Conservation (phyloP, 768 basidiomycete species). For the Pleurotus tuber-regium region DNA sequence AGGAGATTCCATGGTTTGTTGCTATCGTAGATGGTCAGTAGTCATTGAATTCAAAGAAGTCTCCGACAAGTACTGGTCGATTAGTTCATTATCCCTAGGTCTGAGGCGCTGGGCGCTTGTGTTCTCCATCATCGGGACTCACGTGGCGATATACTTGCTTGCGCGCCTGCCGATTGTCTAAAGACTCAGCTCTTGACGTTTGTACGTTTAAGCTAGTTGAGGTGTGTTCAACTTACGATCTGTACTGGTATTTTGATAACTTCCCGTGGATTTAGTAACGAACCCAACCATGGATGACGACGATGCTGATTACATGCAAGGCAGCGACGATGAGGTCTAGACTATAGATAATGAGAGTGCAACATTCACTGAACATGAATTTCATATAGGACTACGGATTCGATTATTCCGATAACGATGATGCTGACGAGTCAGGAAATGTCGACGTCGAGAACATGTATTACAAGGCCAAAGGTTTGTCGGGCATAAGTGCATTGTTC, state of each 20-base stretch:
- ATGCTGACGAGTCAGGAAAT: conserved; percentile 73
- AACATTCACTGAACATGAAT: conserved; percentile 7
- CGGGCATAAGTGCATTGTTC: conserved; percentile 7
- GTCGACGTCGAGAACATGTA: conserved; percentile 98
- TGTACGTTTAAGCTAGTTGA: too few relatives aligned
- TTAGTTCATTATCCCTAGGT: not conserved
- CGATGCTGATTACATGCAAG: conserved; percentile 93
- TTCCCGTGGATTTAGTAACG: too few relatives aligned
- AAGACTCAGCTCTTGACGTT: too few relatives aligned
- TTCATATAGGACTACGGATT: conserved; percentile 83
- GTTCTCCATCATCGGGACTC: not conserved
- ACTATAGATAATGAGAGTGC: conserved; percentile 5
- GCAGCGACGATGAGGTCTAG: conserved; percentile 79
- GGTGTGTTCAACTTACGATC: too few relatives aligned
- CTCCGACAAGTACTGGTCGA: not conserved
- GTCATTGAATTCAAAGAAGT: not conserved
- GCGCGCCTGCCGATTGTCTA: too few relatives aligned
- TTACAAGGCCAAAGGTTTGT: conserved; percentile 92
- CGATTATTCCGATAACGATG: conserved; percentile 92
- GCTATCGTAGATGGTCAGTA: not conserved
- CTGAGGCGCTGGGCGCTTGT: conserved; percentile 4
- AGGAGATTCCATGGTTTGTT: conserved; percentile 23
- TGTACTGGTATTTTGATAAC: too few relatives aligned
- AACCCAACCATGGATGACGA: conserved; percentile 75
- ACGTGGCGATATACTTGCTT: too few relatives aligned